A percentile compares a stretch with the other conserved stretches of the same genome.
Conservation (phyloP, 768 basidiomycete species). For the Coprinopsis cinerea region DNA sequence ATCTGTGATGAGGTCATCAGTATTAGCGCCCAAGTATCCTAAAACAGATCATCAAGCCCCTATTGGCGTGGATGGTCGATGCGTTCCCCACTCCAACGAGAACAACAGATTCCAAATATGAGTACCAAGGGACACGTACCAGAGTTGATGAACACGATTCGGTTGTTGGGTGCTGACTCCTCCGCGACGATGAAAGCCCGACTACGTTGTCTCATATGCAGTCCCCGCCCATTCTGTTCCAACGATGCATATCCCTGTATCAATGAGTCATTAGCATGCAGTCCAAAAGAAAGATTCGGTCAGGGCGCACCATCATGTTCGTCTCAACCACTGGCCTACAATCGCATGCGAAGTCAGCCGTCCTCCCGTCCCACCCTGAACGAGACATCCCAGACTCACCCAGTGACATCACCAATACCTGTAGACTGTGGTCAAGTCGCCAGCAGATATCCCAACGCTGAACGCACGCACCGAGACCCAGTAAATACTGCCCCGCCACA, state of each 20-base stretch:
- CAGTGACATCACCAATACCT: constrained; percentile 74
- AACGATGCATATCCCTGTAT: constrained; percentile 61
- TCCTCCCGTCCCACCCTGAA: not conserved
- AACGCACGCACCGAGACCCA: constrained; percentile 50
- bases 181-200: constrained; percentile 75
- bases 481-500: constrained; percentile 41
- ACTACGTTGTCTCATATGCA: constrained; percentile 76
- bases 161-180: constrained; percentile 44
- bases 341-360: not conserved
- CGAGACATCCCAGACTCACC: constrained; percentile 31
- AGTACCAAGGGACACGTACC: constrained; percentile 29
- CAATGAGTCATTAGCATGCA: not conserved
- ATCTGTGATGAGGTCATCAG: constrained; percentile 32
- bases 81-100: not conserved
- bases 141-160: constrained; percentile 73
- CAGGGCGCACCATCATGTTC: constrained; percentile 63
- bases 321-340: constrained; percentile 71
- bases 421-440: constrained; percentile 1
- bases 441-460: not conserved
- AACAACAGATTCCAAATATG: not conserved
- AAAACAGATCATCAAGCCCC: constrained; percentile 2
- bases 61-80: not conserved
- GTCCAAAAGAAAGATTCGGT: not conserved
- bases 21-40: not conserved
- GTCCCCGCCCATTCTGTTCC: constrained; percentile 62